These are phyloP conservation scores for Cyclotella sp. DNA, from an alignment of 108 stramenopile genomes.

Conservation along the genomic window DNA sequence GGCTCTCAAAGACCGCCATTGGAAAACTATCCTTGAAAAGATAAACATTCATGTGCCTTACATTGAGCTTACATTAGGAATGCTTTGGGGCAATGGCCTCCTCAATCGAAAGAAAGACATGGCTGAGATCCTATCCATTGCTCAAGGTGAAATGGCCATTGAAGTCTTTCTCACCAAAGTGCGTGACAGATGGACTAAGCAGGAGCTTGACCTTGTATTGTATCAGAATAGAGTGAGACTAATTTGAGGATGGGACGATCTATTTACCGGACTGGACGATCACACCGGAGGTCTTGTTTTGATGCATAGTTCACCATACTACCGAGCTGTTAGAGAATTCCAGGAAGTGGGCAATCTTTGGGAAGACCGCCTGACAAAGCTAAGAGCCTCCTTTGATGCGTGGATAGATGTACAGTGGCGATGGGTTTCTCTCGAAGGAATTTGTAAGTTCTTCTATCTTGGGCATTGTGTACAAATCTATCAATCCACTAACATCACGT, in stretches of 20 bases:
- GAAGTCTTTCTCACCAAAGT: slow-evolving; percentile 95
- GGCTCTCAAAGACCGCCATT: slow-evolving; percentile 96
- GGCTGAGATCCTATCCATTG: slow-evolving; percentile 86
- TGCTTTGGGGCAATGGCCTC: slow-evolving; percentile 93
- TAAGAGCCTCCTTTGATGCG: slow-evolving; percentile 90
- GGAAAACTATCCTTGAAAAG: slow-evolving; percentile 87
- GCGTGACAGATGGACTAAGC: slow-evolving; percentile 94
- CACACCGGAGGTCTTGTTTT: slow-evolving; percentile 91
- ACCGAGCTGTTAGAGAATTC: slow-evolving; percentile 91
- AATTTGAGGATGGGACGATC: slow-evolving; percentile 95
- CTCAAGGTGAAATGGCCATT: slow-evolving; percentile 98
- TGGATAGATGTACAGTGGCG: slow-evolving; percentile 98
- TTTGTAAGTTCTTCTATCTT: slow-evolving; percentile 44
- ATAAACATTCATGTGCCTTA: slow-evolving; percentile 78
- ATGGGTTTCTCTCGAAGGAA: slow-evolving; percentile 97
- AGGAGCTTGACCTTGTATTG: slow-evolving; percentile 91
- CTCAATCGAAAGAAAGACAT: slow-evolving; percentile 87
- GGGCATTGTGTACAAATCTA: not conserved
- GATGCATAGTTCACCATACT: slow-evolving; percentile 97
- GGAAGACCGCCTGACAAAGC: slow-evolving; percentile 93
- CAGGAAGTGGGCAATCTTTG: slow-evolving; percentile 95
- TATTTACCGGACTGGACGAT: slow-evolving; percentile 96
- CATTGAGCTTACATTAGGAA: slow-evolving; percentile 90
- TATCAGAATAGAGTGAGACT: slow-evolving; percentile 95
- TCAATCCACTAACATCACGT: not conserved